Base-by-base conservation (phyloP, 331 rosid genomes). In the Rosa hybrid region DNA sequence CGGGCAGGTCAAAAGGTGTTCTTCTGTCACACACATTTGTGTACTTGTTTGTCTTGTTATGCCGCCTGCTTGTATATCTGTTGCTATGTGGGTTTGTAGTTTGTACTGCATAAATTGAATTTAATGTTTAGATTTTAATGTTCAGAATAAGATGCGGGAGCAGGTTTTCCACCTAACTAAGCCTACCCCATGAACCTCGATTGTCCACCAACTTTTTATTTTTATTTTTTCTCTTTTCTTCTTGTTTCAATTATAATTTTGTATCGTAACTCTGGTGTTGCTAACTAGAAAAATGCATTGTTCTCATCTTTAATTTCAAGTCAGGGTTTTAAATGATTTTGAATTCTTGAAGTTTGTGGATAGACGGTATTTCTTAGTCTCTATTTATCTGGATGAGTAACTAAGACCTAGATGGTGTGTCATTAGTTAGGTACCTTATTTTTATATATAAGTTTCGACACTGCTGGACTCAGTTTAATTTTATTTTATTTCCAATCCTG, bases 1-100 rank as follows among this genome's bases (percentile, higher is more conserved):
- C 85, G 78, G 71, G 86, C 86, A 50, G 74, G 23, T 72, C 90
- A 85, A 64, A 90, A 84, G 93, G 98, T 83, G 20, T 76, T 21
- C 51, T 68, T 59, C 41, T 50, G 56, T 44, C 38, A 34, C 72
- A n/a, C n/a, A 65, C 45, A 49, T 51, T 34, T 8, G 9, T 51
- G 20, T n/a, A 48, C 60, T 64, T 63, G 45, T 53, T 25, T 48
- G 2, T 53, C 50, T 44, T 76, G 42, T 16, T 44, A 34, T 27
- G 38, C 3, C 10, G 3, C 20, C 13, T 65, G 4, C 10, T 1
- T 54, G 38, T 68, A 6, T 75, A 16, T 27, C 60, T 76, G 45
- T 76, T 62, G 8, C 25, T 64, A 48, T 49, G 80, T 49, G 63
- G 45, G 45, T 20, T 56, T 56, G 8, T 64, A 16, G 45, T 20